These are phyloP conservation scores for Lavandula angustifolia DNA, from an alignment of 257 asterid species.

Conservation along the genomic window DNA sequence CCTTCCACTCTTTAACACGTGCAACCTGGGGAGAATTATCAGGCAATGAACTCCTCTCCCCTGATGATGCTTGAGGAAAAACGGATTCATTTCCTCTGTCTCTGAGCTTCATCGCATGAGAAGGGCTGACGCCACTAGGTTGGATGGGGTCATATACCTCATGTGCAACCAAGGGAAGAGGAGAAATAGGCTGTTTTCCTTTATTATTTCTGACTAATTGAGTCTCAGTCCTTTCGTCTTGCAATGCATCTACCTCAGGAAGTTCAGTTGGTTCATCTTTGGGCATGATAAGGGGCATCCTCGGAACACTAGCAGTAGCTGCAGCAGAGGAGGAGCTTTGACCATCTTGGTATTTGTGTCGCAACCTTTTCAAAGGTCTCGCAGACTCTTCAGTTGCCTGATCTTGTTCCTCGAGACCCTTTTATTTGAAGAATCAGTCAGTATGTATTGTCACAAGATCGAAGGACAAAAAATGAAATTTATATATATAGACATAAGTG, in stretches of 20 bases:
- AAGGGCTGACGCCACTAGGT: slow-evolving; percentile 20
- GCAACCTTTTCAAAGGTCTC: slow-evolving; percentile 64
- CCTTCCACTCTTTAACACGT: slow-evolving; percentile 42
- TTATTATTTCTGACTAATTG: slow-evolving; percentile 38
- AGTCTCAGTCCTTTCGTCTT: slow-evolving; percentile 32
- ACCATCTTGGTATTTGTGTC: slow-evolving; percentile 50
- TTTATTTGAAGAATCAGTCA: slow-evolving; percentile 33
- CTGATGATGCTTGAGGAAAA: slow-evolving; percentile 43
- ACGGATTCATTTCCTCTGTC: slow-evolving; percentile 47
- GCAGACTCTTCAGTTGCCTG: slow-evolving; percentile 49
- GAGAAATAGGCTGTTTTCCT: slow-evolving; percentile 49
- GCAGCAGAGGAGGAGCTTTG: slow-evolving; percentile 41
- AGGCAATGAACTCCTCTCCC: slow-evolving; percentile 38
- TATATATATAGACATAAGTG: neutral
- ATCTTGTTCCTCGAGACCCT: slow-evolving; percentile 49
- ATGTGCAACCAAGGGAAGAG: slow-evolving; percentile 28
- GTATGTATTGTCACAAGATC: slow-evolving; percentile 16
- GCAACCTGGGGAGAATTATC: slow-evolving; percentile 37
- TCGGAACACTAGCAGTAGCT: slow-evolving; percentile 24
- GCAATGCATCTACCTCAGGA: slow-evolving; percentile 36
- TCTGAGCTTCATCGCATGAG: slow-evolving; percentile 48
- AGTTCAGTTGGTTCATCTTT: slow-evolving; percentile 64
- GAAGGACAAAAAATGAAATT: neutral
- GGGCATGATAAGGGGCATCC: slow-evolving; percentile 41
- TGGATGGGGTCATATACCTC: slow-evolving; percentile 36